Evolutionary conservation across 2,329 filamentous ascomycete species (phyloP).

Genomic region (Alternaria alternata): DNA sequence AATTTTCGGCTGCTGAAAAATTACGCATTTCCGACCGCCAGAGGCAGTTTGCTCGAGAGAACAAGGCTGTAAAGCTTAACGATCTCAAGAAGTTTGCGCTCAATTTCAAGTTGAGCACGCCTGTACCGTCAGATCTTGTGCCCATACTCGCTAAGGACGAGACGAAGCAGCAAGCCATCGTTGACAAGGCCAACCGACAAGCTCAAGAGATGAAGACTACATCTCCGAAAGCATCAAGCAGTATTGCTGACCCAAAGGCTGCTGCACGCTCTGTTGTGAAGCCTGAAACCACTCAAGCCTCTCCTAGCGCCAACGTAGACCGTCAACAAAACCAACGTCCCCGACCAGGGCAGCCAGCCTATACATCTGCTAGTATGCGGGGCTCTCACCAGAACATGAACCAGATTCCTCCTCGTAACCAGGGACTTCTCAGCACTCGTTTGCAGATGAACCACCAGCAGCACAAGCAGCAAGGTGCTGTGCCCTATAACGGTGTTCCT

Average conservation of each 20-base stretch:
- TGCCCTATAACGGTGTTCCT: constrained; percentile 60
- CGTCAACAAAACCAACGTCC: constrained; percentile 58
- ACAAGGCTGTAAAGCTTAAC: constrained; percentile 91
- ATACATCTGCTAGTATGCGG: constrained; percentile 56
- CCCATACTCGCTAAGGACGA: constrained; percentile 97
- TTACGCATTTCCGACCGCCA: constrained; percentile 65
- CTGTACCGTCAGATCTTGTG: constrained; percentile 89
- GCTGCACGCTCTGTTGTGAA: constrained; percentile 46
- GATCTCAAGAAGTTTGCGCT: constrained; percentile 95
- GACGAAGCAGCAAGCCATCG: constrained; percentile 90
- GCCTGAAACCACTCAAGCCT: constrained; percentile 39
- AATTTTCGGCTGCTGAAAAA: constrained; percentile 70
- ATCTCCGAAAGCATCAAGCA: constrained; percentile 54
- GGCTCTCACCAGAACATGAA: constrained; percentile 55
- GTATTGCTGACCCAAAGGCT: constrained; percentile 43
- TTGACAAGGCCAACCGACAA: constrained; percentile 83
- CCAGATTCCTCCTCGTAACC: constrained; percentile 47
- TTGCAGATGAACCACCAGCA: constrained; percentile 62
- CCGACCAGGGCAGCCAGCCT: constrained; percentile 49
- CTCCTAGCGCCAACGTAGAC: constrained; percentile 49
- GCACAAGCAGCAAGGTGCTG: constrained; percentile 55
- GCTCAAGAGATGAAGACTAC: constrained; percentile 63
- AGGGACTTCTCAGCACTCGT: constrained; percentile 60
- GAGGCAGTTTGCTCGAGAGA: constrained; percentile 66
- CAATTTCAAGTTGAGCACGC: constrained; percentile 92